Evolutionary conservation across 176 grass and related monocot genomes (phyloP).

Genomic region (Alloteropsis semialata): DNA sequence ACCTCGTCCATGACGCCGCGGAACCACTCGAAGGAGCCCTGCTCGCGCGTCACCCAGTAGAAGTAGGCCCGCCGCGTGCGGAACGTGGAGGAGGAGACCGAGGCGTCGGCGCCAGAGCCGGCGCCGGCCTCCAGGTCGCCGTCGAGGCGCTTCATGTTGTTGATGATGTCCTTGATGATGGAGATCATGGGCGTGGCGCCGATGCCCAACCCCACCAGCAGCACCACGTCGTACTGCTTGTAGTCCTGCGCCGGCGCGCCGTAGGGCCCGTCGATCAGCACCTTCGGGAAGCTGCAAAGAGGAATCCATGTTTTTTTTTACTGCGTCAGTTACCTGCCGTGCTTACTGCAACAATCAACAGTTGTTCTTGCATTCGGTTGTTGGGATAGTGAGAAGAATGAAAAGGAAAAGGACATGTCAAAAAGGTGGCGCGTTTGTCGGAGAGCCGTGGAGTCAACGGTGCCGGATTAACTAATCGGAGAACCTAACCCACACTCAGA

Average conservation of each 20-base stretch:
- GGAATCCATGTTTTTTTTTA: not conserved
- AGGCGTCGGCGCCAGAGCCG: not conserved
- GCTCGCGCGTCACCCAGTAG: conserved; percentile 94
- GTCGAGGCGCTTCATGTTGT: conserved; percentile 63
- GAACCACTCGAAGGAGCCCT: conserved; percentile 98
- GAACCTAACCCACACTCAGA: conserved; percentile 4
- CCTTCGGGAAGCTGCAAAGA: conserved; percentile 62
- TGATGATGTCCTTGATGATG: conserved; percentile 94
- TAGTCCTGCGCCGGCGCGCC: conserved; percentile 93
- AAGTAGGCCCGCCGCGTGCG: conserved; percentile 77
- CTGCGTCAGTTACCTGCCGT: not conserved
- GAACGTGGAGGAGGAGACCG: conserved; percentile 35
- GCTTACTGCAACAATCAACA: not conserved
- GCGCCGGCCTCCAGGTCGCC: conserved; percentile 35
- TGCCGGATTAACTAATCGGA: not conserved
- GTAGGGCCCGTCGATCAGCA: conserved; percentile 88
- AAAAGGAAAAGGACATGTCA: not conserved
- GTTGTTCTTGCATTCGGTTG: too few species aligned
- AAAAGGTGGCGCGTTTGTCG: not conserved
- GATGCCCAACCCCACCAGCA: conserved; percentile 82
- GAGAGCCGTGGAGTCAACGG: not conserved
- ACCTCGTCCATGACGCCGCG: conserved; percentile 84
- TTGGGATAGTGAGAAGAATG: too few species aligned
- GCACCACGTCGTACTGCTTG: conserved; percentile 84
- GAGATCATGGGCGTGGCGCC: conserved; percentile 95